phyloP scores from a whole-genome alignment of 139 green algal genomes.

The Microglena sp. region DNA sequence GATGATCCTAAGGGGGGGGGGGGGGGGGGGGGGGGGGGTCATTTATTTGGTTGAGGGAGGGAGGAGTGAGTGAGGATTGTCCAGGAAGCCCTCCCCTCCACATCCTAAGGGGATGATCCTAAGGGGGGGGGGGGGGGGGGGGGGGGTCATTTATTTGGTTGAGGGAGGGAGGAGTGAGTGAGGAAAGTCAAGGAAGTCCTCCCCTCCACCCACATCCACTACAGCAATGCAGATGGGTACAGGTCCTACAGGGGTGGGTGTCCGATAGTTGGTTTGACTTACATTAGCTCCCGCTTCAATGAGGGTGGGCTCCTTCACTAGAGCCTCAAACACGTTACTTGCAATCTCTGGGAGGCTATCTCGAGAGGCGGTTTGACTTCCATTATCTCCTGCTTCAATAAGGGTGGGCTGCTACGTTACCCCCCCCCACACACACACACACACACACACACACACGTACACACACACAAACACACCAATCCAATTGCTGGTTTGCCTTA shows the following conservation, averaged over 20 bases:
- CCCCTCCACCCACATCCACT: constrained; percentile 37
- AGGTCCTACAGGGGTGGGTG: neutral
- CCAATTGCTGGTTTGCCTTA: neutral
- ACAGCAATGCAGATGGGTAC: constrained; percentile 45
- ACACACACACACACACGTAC: too few species aligned
- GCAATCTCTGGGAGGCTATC: constrained; percentile 50
- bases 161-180: too few species aligned
- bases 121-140: too few species aligned
- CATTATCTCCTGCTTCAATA: constrained; percentile 13
- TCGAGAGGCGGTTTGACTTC: constrained; percentile 1
- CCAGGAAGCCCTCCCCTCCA: neutral
- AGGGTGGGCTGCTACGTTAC: too few species aligned
- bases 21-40: too few species aligned
- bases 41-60: too few species aligned
- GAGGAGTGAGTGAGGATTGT: neutral
- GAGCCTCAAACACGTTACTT: constrained; percentile 38
- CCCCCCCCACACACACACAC: too few species aligned
- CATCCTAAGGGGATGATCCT: neutral
- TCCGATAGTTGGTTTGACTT: neutral
- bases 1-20: too few species aligned
- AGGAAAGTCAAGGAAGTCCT: constrained; percentile 73
- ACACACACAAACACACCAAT: too few species aligned
- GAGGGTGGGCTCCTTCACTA: constrained; percentile 9
- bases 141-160: too few species aligned
- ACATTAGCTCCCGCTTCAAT: neutral